Evolutionary conservation across 306 rosid genomes (phyloP), one percentile per base, ranked within the genome.

Genomic region (Rosa lucieae): DNA sequence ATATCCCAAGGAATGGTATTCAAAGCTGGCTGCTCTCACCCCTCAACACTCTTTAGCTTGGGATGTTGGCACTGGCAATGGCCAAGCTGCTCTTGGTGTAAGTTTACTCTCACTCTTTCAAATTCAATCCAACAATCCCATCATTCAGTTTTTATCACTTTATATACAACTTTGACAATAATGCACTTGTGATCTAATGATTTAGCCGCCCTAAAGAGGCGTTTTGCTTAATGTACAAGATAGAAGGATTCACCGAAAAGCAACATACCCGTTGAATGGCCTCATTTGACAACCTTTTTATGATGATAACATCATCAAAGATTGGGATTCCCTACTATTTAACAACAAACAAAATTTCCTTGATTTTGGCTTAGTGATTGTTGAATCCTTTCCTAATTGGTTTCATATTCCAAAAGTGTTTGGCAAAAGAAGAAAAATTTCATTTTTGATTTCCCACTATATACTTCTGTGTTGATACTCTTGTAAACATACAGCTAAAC

Each of bases 71-170:
- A 83, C 86, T 21, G 86, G 85, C 75, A 86, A 77, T 20, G 86
- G 89, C 78, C 86, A 86, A 70, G 86, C 86, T 29, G 86, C 89
- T 82, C 18, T 82, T 44, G 84, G 84, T n/a, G 88, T 85, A 18
- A 75, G 82, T 76, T 46, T 20, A 2, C 10, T 47, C 21, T 61
- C 2, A 14, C 26, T 74, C 62, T 55, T 20, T 18, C 37, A 26
- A 12, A 11, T 61, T 23, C 8, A 61, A 9, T 56, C 32, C 26
- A 8, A 56, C 63, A 56, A 26, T 61, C 8, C 15, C 67, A 1
- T 26, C 18, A 26, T 26, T 61, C 39, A 21, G 10, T n/a, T 55
- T n/a, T 9, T n/a, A 58, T 58, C 63, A 58, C 63, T 58, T 8
- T 21, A 21, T 53, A 14, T 20, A 55, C 26, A 55, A 20, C 3